A percentile compares a stretch with the other conserved stretches of the same genome.
phyloP scores from a whole-genome alignment of 208 protist species.

The Eutreptiella sp. region DNA sequence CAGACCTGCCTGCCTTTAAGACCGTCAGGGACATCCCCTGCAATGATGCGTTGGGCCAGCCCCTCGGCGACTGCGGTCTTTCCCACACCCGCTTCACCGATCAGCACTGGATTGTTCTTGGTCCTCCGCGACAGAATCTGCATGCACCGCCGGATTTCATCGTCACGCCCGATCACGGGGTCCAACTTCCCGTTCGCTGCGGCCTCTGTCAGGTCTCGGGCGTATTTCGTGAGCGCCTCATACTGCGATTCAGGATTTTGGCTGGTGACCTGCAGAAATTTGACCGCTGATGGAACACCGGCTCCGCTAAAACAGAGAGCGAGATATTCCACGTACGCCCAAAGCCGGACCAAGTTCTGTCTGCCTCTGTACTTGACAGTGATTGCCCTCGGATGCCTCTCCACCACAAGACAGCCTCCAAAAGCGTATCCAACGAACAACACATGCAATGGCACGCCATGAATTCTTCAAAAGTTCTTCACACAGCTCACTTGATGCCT shows the following conservation, averaged over 20 bases:
- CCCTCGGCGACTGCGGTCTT: slow-evolving; percentile 90
- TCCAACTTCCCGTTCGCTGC: slow-evolving; percentile 64
- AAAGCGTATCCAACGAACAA: too few species aligned
- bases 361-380: too few species aligned
- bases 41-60: slow-evolving; percentile 81
- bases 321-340: too few species aligned
- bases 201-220: slow-evolving; percentile 53
- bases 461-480: too few species aligned
- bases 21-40: slow-evolving; percentile 77
- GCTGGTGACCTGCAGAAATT: too few species aligned
- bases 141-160: slow-evolving; percentile 81
- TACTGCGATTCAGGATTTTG: neutral
- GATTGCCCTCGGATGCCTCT: too few species aligned
- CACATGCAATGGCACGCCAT: too few species aligned
- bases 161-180: slow-evolving; percentile 81
- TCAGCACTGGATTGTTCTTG: slow-evolving; percentile 91
- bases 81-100: slow-evolving; percentile 49
- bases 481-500: too few species aligned
- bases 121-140: slow-evolving; percentile 54
- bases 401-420: too few species aligned
- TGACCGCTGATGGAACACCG: too few species aligned
- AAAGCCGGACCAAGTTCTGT: too few species aligned
- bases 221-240: slow-evolving; percentile 56
- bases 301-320: too few species aligned
- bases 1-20: slow-evolving; percentile 54